Percentiles rank a stretch among this genome's conserved stretches.
These are phyloP conservation scores for Clonostachys rosea DNA, from an alignment of 2,329 filamentous ascomycete genomes.

Conservation along the genomic window DNA sequence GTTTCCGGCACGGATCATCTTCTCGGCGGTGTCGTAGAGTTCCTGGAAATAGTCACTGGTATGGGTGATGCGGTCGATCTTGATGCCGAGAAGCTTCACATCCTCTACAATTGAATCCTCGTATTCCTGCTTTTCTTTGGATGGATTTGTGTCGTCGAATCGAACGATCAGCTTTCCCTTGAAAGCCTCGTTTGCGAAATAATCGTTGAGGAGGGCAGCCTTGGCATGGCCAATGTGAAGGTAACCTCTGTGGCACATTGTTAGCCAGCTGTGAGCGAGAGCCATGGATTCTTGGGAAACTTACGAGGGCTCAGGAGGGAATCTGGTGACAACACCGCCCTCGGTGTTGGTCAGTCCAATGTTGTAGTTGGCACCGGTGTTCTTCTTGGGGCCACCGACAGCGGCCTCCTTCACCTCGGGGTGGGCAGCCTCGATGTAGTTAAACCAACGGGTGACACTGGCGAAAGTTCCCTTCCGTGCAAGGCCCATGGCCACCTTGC, in stretches of 20 bases:
- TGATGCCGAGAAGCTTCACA: constrained; percentile 84
- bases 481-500: constrained; percentile 77
- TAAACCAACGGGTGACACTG: constrained; percentile 84
- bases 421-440: constrained; percentile 76
- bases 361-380: constrained; percentile 83
- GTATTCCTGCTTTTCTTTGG: constrained; percentile 95
- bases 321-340: constrained; percentile 79
- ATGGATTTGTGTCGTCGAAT: constrained; percentile 96
- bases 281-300: constrained; percentile 4
- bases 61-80: constrained; percentile 80
- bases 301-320: constrained; percentile 40
- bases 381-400: constrained; percentile 56
- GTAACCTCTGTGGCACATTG: constrained; percentile 54
- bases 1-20: constrained; percentile 79
- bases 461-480: constrained; percentile 72
- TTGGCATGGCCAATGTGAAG: constrained; percentile 96
- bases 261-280: constrained; percentile 1
- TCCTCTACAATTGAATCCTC: constrained; percentile 93
- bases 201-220: constrained; percentile 89
- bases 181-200: constrained; percentile 92
- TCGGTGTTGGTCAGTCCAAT: constrained; percentile 81
- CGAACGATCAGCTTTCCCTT: constrained; percentile 86
- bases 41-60: constrained; percentile 95
- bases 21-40: constrained; percentile 79
- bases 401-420: constrained; percentile 70